Evolutionary conservation across 2,329 filamentous ascomycete species (phyloP), one percentile per base, ranked within the genome.

Genomic region (Alternaria ethzedia): DNA sequence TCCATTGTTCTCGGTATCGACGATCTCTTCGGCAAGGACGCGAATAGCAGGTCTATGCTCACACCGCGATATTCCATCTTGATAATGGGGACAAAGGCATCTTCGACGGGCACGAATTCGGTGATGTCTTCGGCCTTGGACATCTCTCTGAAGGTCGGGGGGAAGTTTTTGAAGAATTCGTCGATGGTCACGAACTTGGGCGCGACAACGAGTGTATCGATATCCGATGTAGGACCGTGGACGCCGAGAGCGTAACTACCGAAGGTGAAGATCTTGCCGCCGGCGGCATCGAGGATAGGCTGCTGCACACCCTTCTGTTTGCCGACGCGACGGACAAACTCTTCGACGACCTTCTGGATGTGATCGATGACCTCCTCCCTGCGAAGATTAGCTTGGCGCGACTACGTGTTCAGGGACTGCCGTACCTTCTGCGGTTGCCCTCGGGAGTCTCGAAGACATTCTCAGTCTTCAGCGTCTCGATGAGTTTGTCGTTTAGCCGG

Each of bases 61-160:
- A 99, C 96, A 54, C 90, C 92, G 55, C 87, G 89, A 70, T 96
- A 93, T 78, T 97, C 93, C 75, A 98, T 92, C 79, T 97, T 98
- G 84, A 99, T 98, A 78, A 99, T 97, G 51, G 96, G 96, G 8
- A 98, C 95, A 75, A 93, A 97, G 5, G 95, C 93, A 75, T 97
- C 95, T 51, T 90, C 90, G 41, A 99, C 96, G 0, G 91, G 88
- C 3, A 92, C 90, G 73, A 97, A 85, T 77, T 96, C 93, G 64
- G 91, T 91, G 71, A 98, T 93, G 63, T 94, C 86, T n/a, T 90
- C 91, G 41, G 88, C 83, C 9, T 91, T 88, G 1, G 92, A 89
- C 87, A 96, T 90, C 69, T 90, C 86, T 70, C 90, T 83, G 52
- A 99, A 87, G 51, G 96, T 83, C 20, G 88, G 84, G n/a, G 94